phyloP scores from a whole-genome alignment of 139 green algal genomes.

The Desmodesmus armatus region DNA sequence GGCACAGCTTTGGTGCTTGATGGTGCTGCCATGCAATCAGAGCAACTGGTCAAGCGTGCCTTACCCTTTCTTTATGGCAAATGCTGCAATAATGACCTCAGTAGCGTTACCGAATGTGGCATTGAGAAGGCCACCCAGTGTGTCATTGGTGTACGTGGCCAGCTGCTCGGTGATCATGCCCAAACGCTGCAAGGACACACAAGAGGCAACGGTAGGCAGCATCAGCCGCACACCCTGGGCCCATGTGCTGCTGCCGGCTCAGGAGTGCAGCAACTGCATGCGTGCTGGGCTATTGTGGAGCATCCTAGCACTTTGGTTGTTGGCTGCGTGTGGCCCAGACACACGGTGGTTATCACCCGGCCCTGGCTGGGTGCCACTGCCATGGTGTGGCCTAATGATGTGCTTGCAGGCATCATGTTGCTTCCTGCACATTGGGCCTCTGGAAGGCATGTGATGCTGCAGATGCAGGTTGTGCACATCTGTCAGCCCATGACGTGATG shows the following conservation, averaged over 20 bases:
- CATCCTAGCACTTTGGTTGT: too few relatives aligned
- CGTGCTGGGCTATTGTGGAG: too few relatives aligned
- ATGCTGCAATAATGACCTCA: slow-evolving; percentile 74
- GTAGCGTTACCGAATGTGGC: slow-evolving; percentile 80
- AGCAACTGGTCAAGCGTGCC: not conserved
- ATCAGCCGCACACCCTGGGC: not conserved
- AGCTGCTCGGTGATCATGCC: slow-evolving; percentile 79
- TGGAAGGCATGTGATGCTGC: not conserved
- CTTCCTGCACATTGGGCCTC: not conserved
- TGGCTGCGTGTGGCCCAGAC: too few relatives aligned
- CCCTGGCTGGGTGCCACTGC: too few relatives aligned
- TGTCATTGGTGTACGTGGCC: slow-evolving; percentile 77
- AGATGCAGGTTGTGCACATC: not conserved
- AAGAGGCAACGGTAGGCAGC: not conserved
- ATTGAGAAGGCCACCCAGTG: slow-evolving; percentile 71
- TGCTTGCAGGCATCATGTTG: not conserved
- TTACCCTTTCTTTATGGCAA: slow-evolving; percentile 56
- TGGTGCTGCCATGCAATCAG: too few relatives aligned
- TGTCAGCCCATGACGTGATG: too few relatives aligned
- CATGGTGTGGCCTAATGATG: not conserved
- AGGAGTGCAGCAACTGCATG: not conserved
- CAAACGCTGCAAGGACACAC: slow-evolving; percentile 68
- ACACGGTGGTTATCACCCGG: too few relatives aligned
- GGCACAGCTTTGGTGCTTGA: too few relatives aligned
- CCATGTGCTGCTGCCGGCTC: not conserved